A percentile compares a stretch with the other conserved stretches of the same genome.
Conservation (phyloP, 164 flowering plant genomes). For the Annona cherimola region DNA sequence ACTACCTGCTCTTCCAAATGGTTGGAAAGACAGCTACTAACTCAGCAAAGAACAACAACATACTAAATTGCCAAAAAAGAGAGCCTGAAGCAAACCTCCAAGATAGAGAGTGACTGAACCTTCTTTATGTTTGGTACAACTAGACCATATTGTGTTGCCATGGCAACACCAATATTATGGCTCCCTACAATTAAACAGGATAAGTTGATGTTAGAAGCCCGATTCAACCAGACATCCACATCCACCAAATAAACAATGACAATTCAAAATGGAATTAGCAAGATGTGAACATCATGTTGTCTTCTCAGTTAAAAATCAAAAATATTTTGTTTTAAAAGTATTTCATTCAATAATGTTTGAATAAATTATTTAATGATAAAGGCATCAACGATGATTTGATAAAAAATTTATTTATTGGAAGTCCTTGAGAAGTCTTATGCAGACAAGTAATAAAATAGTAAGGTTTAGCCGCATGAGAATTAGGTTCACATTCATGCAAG, state of each 20-base stretch:
- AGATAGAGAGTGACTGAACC: slow-evolving; percentile 76
- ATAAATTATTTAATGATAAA: no score
- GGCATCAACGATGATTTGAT: no score
- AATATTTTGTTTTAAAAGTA: no score
- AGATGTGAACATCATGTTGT: not conserved
- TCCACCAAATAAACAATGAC: not conserved
- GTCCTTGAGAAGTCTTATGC: no score
- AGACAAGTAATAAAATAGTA: no score
- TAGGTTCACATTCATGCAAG: no score
- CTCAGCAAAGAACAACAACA: not conserved
- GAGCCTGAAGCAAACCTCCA: slow-evolving; percentile 52
- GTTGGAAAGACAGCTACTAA: not conserved
- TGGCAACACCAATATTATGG: slow-evolving; percentile 91
- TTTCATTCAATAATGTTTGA: no score
- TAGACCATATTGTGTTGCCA: slow-evolving; percentile 88
- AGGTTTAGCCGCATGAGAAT: no score
- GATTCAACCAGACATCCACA: not conserved
- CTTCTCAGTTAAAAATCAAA: no score
- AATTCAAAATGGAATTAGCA: not conserved
- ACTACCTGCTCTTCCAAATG: not conserved
- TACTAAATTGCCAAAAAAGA: not conserved
- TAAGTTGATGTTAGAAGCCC: not conserved
- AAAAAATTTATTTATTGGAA: no score
- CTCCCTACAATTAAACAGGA: slow-evolving; percentile 43
- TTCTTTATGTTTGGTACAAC: slow-evolving; percentile 96